Percentiles rank a stretch among this genome's conserved stretches.
These are phyloP conservation scores for Apostasia shenzhenica DNA, from an alignment of 106 monocot genomes.

Conservation along the genomic window DNA sequence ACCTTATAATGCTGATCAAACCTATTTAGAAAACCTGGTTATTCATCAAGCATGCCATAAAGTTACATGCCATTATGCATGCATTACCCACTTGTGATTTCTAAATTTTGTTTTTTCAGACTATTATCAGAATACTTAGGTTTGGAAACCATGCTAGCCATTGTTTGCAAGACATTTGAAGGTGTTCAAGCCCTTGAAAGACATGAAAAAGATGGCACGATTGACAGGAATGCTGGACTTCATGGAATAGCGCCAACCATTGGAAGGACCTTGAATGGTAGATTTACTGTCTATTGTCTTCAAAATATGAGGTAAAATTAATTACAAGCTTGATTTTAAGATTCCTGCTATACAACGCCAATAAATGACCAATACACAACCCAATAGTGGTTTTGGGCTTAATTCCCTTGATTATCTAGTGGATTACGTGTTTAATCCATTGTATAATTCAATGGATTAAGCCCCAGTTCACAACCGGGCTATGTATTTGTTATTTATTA, in stretches of 20 bases:
- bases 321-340: no score
- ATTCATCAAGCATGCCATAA: background rate
- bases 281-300: slow-evolving; percentile 76
- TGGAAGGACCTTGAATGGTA: slow-evolving; percentile 53
- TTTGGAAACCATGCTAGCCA: slow-evolving; percentile 73
- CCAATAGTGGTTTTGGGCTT: background rate
- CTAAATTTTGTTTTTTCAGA: slow-evolving; percentile 18
- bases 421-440: background rate
- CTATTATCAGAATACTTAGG: slow-evolving; percentile 79
- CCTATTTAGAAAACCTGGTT: background rate
- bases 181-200: slow-evolving; percentile 73
- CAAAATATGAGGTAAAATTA: slow-evolving; percentile 66
- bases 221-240: slow-evolving; percentile 63
- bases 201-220: slow-evolving; percentile 56
- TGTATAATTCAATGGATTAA: background rate
- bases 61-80: background rate
- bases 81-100: background rate
- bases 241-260: slow-evolving; percentile 62
- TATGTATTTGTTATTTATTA: no score
- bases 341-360: background rate
- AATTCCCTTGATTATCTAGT: background rate
- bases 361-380: no score
- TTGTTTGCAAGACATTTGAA: slow-evolving; percentile 86
- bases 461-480: no score
- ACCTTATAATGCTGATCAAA: no score